Conservation (phyloP, 768 basidiomycete genomes). For the Boletales sp. region DNA sequence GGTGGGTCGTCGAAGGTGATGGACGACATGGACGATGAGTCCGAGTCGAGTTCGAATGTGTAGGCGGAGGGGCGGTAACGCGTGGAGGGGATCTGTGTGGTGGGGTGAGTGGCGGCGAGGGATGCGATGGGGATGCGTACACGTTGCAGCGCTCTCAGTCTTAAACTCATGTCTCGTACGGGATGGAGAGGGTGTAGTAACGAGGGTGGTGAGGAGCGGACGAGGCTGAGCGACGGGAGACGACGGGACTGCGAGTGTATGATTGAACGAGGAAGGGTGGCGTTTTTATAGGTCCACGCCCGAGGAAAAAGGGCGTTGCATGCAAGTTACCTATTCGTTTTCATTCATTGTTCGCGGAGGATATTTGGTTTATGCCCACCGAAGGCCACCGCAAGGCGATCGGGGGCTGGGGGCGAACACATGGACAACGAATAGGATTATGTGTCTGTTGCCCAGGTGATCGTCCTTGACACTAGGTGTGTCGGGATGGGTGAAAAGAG, state of each 20-base stretch:
- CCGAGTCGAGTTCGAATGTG: conserved; percentile 22
- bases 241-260: conserved; percentile 2
- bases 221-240: not conserved
- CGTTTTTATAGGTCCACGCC: conserved; percentile 11
- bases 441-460: not conserved
- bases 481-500: not conserved
- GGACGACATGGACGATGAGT: conserved; percentile 22
- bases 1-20: conserved; percentile 21
- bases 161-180: conserved; percentile 6
- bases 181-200: not conserved
- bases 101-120: not conserved
- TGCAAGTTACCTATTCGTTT: not conserved
- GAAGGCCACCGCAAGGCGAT: conserved; percentile 12
- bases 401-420: conserved; percentile 8
- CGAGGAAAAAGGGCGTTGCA: conserved; percentile 8
- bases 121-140: conserved; percentile 2
- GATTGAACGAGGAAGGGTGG: not conserved
- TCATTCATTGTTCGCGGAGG: not conserved
- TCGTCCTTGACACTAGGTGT: not conserved
- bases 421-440: too few species aligned
- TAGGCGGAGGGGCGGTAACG: conserved; percentile 13
- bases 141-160: conserved; percentile 5
- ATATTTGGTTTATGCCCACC: not conserved
- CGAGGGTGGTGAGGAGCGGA: not conserved
- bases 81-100: conserved; percentile 3